Evolutionary conservation across 1,284 basidiomycete species (phyloP).

Genomic region (Ustilago sp.): DNA sequence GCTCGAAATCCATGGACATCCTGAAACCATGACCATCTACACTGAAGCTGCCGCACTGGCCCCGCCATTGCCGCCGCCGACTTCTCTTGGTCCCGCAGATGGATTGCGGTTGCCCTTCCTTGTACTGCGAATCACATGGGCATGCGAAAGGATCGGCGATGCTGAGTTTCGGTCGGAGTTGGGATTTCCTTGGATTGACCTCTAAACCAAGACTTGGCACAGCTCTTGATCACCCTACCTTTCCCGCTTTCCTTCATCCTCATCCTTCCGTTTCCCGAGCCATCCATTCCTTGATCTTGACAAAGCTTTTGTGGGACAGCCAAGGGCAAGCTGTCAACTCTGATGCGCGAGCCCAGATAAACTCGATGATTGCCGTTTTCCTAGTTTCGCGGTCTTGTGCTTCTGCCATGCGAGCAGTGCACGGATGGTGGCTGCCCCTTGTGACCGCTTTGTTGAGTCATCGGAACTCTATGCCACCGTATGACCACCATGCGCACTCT

Average conservation of each 20-base stretch:
- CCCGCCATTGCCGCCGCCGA: background rate
- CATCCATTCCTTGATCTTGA: background rate
- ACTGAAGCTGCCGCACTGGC: background rate
- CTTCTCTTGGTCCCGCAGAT: background rate
- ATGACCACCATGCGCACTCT: background rate
- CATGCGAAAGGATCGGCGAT: constrained; percentile 8
- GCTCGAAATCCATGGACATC: background rate
- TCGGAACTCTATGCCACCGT: background rate
- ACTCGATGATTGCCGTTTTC: too few relatives aligned
- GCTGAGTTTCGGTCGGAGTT: constrained; percentile 20
- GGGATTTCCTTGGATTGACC: constrained; percentile 3
- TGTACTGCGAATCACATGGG: constrained; percentile 7
- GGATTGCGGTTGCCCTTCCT: background rate
- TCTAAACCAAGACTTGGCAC: constrained; percentile 4
- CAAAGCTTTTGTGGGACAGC: background rate
- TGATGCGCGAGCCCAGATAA: too few relatives aligned
- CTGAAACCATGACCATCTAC: background rate
- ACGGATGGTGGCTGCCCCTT: background rate
- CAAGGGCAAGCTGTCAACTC: too few relatives aligned
- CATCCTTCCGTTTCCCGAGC: constrained; percentile 1
- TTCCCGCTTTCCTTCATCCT: background rate
- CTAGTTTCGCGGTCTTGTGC: background rate
- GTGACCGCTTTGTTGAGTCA: background rate
- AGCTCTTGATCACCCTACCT: background rate
- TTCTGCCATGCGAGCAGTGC: background rate